Evolutionary conservation across 257 asterid genomes (phyloP).

Genomic region (Cordia subcordata): DNA sequence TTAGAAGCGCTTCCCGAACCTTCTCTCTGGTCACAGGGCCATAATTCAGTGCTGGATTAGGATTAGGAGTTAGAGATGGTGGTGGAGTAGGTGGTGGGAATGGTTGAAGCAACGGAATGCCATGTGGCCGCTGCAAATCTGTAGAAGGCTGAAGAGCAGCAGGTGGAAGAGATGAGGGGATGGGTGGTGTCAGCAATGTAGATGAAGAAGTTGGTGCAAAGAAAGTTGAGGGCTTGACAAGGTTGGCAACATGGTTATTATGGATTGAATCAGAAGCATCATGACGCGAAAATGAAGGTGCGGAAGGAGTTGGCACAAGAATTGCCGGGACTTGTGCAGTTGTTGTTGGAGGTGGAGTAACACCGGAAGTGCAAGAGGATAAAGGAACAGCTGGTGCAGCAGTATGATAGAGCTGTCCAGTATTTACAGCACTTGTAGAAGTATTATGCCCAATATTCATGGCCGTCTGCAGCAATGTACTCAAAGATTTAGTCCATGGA

Average conservation of each 20-base stretch:
- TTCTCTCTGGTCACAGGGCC: slow-evolving; percentile 26
- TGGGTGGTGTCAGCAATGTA: slow-evolving; percentile 17
- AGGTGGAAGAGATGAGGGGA: slow-evolving; percentile 15
- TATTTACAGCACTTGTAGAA: slow-evolving; percentile 19
- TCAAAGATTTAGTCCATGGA: not conserved
- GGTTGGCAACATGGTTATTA: slow-evolving; percentile 18
- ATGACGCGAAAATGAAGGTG: slow-evolving; percentile 12
- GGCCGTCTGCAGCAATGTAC: slow-evolving; percentile 22
- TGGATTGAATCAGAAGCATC: slow-evolving; percentile 19
- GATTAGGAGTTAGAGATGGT: slow-evolving; percentile 20
- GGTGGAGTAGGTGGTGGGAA: slow-evolving; percentile 32
- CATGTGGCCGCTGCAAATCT: slow-evolving; percentile 23
- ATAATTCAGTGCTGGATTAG: slow-evolving; percentile 8
- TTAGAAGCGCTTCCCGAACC: slow-evolving; percentile 31
- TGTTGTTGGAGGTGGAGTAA: slow-evolving; percentile 19
- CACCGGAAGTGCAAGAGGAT: slow-evolving; percentile 17
- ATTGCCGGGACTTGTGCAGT: slow-evolving; percentile 22
- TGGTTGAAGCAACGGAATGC: slow-evolving; percentile 32
- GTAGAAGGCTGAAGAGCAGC: slow-evolving; percentile 22
- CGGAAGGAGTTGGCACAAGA: slow-evolving; percentile 15
- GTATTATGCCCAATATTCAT: slow-evolving; percentile 18
- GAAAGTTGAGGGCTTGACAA: slow-evolving; percentile 40
- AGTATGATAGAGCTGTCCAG: slow-evolving; percentile 17
- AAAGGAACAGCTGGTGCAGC: slow-evolving; percentile 11
- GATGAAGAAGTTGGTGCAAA: slow-evolving; percentile 25